Conservation (phyloP, 2,329 filamentous ascomycete species). For the Colletotrichum sp. region DNA sequence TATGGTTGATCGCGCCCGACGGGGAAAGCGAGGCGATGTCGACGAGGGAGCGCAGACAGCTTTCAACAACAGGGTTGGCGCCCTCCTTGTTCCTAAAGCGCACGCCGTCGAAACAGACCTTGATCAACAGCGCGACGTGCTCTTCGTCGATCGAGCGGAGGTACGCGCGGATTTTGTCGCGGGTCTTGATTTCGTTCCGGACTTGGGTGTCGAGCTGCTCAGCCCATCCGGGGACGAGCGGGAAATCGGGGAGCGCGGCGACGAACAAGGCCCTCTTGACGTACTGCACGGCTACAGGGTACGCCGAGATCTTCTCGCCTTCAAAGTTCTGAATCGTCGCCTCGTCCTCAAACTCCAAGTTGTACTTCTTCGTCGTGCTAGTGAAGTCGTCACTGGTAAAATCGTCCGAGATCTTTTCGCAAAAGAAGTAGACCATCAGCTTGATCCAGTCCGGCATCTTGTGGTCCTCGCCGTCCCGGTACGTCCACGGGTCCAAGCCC, state of each 20-base stretch:
- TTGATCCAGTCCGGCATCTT: slow-evolving; percentile 56
- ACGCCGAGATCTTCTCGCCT: slow-evolving; percentile 56
- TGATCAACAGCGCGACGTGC: slow-evolving; percentile 50
- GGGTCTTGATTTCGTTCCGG: slow-evolving; percentile 70
- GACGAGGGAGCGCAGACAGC: slow-evolving; percentile 57
- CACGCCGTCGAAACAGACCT: slow-evolving; percentile 63
- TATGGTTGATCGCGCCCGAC: slow-evolving; percentile 51
- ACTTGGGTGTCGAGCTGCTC: slow-evolving; percentile 76
- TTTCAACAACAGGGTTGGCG: slow-evolving; percentile 42
- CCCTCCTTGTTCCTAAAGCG: slow-evolving; percentile 39
- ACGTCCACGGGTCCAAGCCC: slow-evolving; percentile 75
- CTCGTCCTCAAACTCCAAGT: slow-evolving; percentile 24
- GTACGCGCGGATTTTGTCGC: slow-evolving; percentile 62
- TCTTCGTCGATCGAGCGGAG: slow-evolving; percentile 45
- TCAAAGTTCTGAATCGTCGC: slow-evolving; percentile 51
- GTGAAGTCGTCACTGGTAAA: neutral
- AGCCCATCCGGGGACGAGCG: slow-evolving; percentile 84
- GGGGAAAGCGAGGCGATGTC: slow-evolving; percentile 58
- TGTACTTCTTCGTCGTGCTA: neutral
- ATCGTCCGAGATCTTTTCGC: slow-evolving; percentile 18
- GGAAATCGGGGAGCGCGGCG: slow-evolving; percentile 51
- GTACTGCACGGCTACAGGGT: slow-evolving; percentile 74
- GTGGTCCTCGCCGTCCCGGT: slow-evolving; percentile 32
- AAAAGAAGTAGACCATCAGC: slow-evolving; percentile 56
- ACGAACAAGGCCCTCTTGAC: slow-evolving; percentile 61